Evolutionary conservation across 2,329 filamentous ascomycete genomes (phyloP), one percentile per base, ranked within the genome.

Genomic region (Nothomitra cinnamomea): DNA sequence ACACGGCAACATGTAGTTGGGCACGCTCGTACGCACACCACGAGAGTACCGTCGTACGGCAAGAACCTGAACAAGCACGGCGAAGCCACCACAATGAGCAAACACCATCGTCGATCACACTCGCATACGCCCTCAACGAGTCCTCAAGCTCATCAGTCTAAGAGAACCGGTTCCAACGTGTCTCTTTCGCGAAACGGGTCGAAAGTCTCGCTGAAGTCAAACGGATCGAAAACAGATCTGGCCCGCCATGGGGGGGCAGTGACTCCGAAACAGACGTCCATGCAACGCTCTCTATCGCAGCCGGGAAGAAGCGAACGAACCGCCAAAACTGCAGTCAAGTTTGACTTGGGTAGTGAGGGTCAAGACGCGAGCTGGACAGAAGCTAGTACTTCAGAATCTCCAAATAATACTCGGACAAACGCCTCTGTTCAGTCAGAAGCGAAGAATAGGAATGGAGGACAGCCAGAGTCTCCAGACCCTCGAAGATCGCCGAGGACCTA

Each of bases 341-440:
- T 83, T 60, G 78, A 81, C 60, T 70, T 83, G 53, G 79, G 79
- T 15, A 53, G 55, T 19, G 55, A 57, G 24, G 66, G 68, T 42
- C 64, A 64, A 40, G 73, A 77, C 52, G 77, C 79, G 70, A 79
- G 79, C 67, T 83, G 80, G 80, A 77, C 82, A 42, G 80, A 83
- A 65, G 78, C 79, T 56, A 82, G 78, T 64, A 73, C 72, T 48
- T 80, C 60, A 6, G 58, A 61, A 21, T 64, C 63, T n/a, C 60
- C 62, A 17, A 53, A 55, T 28, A 55, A 59, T 21, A 62, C 64
- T 2, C 52, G 58, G 25, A 21, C 59, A 57, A 53, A 55, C 43
- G 32, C 41, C 25, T 41, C 24, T 32, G 49, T 38, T 7, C 53
- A 54, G 40, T 53, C 53, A 22, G 51, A 56, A 12, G 50, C 28